A percentile compares a stretch with the other conserved stretches of the same genome.
These are phyloP conservation scores for Paramecium sonneborni DNA, from an alignment of 73 alveolate species.

Conservation along the genomic window DNA sequence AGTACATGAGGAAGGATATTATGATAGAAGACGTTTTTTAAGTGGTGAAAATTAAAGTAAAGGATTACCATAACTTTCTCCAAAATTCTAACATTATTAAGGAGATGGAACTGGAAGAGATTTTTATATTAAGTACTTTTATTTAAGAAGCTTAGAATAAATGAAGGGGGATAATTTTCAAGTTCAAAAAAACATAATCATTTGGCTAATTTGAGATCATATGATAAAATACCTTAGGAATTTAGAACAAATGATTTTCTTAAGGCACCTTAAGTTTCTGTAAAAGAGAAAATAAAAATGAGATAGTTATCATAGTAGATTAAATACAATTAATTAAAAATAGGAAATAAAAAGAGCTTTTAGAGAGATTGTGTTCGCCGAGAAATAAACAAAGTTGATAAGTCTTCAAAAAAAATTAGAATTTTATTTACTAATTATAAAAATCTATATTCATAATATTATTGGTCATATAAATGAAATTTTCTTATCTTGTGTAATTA, in stretches of 20 bases:
- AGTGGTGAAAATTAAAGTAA: neutral
- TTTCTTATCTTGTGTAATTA: neutral
- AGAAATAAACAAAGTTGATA: neutral
- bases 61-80: neutral
- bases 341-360: neutral
- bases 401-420: neutral
- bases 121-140: neutral
- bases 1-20: neutral
- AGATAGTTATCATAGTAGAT: neutral
- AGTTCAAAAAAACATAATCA: neutral
- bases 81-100: neutral
- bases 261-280: neutral
- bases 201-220: neutral
- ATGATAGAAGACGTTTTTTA: neutral
- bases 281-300: neutral
- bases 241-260: neutral
- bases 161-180: neutral
- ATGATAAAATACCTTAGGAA: neutral
- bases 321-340: neutral
- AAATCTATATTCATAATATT: neutral
- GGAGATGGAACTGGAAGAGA: slow-evolving; percentile 42
- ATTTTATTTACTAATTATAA: neutral
- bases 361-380: neutral
- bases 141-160: neutral
- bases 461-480: neutral